A percentile compares a stretch with the other conserved stretches of the same genome.
These are phyloP conservation scores for Hylodesmum podocarpum DNA, from an alignment of 306 rosid genomes.

Conservation along the genomic window DNA sequence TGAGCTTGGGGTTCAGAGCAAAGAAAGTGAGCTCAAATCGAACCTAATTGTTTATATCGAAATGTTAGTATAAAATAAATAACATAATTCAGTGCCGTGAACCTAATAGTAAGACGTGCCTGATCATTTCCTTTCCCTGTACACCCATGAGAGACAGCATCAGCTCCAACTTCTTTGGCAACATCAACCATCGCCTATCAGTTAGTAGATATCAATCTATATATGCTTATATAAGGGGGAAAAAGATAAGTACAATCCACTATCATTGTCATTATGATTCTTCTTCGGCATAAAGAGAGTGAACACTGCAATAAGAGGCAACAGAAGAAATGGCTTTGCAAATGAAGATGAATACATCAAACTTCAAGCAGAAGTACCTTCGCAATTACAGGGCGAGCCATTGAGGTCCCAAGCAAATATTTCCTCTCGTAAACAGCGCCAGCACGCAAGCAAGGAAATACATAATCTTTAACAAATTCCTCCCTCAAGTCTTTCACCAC, in stretches of 20 bases:
- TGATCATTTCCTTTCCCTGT: constrained; percentile 98
- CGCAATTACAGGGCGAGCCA: constrained; percentile 94
- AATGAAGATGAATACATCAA: constrained; percentile 5
- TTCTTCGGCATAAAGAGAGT: background rate
- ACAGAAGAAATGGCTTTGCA: background rate
- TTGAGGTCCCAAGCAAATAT: constrained; percentile 90
- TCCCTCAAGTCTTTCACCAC: constrained; percentile 84
- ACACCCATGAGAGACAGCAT: constrained; percentile 96
- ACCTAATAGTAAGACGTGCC: constrained; percentile 45
- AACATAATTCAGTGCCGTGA: background rate
- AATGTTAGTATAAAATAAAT: constrained; percentile 25
- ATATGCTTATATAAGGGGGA: background rate
- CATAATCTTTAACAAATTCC: constrained; percentile 77
- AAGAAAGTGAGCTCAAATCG: constrained; percentile 95
- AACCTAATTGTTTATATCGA: constrained; percentile 48
- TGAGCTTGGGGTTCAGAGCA: constrained; percentile 84
- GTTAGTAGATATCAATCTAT: constrained; percentile 7
- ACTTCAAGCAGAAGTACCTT: constrained; percentile 36
- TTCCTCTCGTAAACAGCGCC: constrained; percentile 95
- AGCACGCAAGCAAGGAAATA: constrained; percentile 89
- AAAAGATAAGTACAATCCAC: background rate
- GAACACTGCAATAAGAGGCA: background rate
- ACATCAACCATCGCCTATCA: constrained; percentile 93
- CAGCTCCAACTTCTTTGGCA: constrained; percentile 94
- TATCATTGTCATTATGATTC: background rate